Evolutionary conservation across 345 rosid genomes (phyloP).

Genomic region (Orychophragmus violaceus): DNA sequence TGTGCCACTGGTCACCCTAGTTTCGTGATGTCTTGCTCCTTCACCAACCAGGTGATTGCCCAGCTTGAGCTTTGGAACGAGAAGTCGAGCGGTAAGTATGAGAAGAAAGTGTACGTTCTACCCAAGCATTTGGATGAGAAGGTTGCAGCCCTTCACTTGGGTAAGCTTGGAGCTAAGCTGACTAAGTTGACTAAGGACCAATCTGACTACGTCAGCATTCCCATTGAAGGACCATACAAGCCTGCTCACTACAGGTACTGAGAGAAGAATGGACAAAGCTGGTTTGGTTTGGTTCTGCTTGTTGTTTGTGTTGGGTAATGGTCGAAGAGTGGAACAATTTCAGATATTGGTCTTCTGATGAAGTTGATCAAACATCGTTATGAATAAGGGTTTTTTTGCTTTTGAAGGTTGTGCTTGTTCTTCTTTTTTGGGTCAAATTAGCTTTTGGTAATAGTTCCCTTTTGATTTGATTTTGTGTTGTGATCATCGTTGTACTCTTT

Average conservation of each 20-base stretch:
- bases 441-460: slow-evolving; percentile 4
- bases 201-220: slow-evolving; percentile 79
- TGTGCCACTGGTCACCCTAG: slow-evolving; percentile 98
- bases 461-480: slow-evolving; percentile 8
- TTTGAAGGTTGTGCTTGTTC: slow-evolving; percentile 20
- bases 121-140: slow-evolving; percentile 98
- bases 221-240: slow-evolving; percentile 95
- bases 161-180: slow-evolving; percentile 88
- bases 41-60: slow-evolving; percentile 98
- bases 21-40: slow-evolving; percentile 97
- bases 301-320: slow-evolving; percentile 1
- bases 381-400: slow-evolving; percentile 20
- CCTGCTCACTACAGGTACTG: slow-evolving; percentile 91
- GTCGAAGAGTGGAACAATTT: slow-evolving; percentile 8
- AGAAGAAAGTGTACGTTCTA: slow-evolving; percentile 90
- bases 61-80: slow-evolving; percentile 95
- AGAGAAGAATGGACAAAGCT: slow-evolving; percentile 16
- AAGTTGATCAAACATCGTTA: slow-evolving; percentile 8
- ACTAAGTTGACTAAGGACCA: slow-evolving; percentile 80
- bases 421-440: slow-evolving; percentile 2
- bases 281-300: neutral
- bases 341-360: slow-evolving; percentile 24
- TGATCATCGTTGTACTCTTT: neutral
- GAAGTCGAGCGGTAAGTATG: slow-evolving; percentile 66
- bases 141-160: slow-evolving; percentile 89